Percentiles rank a stretch among this genome's conserved stretches.
Conservation (phyloP, 176 grass and related monocot genomes). For the Eleusine coracana region DNA sequence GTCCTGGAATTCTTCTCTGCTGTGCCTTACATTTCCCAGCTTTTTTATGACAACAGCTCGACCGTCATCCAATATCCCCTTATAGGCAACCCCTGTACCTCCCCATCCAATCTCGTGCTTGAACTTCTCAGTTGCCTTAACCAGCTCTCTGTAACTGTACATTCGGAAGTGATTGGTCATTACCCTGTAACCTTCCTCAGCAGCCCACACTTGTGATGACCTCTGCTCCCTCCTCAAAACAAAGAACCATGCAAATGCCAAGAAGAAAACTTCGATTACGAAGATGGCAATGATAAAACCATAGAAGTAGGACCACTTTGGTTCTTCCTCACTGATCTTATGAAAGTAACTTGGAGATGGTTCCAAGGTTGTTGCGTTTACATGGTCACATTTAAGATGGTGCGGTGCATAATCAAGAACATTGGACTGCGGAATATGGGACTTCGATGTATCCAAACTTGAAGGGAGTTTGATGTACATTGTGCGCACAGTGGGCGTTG, state of each 20-base stretch:
- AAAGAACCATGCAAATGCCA: constrained; percentile 52
- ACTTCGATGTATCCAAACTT: background rate
- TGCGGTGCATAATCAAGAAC: background rate
- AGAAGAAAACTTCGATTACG: constrained; percentile 41
- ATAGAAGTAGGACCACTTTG: constrained; percentile 42
- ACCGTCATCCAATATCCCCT: constrained; percentile 41
- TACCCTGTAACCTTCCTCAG: constrained; percentile 55
- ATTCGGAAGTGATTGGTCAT: constrained; percentile 47
- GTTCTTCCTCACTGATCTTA: background rate
- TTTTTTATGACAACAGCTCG: constrained; percentile 32
- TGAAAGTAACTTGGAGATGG: background rate
- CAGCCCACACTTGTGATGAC: constrained; percentile 32
- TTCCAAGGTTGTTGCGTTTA: background rate
- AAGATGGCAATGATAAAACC: constrained; percentile 45
- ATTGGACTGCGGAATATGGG: constrained; percentile 30
- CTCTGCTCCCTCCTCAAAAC: constrained; percentile 47
- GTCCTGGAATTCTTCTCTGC: constrained; percentile 46
- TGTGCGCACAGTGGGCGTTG: constrained; percentile 36
- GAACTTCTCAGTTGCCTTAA: constrained; percentile 46
- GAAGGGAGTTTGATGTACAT: constrained; percentile 51
- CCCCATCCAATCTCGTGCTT: constrained; percentile 50
- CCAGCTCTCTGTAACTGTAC: constrained; percentile 50
- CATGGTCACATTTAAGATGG: background rate
- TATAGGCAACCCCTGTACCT: constrained; percentile 40
- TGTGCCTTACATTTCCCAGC: constrained; percentile 36